These are phyloP conservation scores for Hygrophila difformis DNA, from an alignment of 257 asterid species.

Conservation along the genomic window DNA sequence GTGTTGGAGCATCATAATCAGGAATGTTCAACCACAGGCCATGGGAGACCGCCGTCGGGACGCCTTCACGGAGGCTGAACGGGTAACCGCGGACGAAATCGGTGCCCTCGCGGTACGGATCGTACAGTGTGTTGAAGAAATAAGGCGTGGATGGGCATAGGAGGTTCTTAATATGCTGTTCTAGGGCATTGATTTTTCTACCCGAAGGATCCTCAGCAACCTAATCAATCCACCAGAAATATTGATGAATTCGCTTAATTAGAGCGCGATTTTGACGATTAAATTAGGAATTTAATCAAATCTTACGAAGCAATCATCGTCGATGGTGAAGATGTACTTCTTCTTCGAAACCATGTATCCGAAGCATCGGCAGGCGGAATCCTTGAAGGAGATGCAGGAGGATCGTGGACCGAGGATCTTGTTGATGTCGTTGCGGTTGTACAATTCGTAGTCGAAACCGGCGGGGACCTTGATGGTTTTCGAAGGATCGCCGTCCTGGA, in stretches of 20 bases:
- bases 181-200: slow-evolving; percentile 40
- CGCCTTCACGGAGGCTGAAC: slow-evolving; percentile 59
- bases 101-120: slow-evolving; percentile 50
- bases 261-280: too few relatives aligned
- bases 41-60: slow-evolving; percentile 56
- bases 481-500: slow-evolving; percentile 70
- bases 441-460: slow-evolving; percentile 63
- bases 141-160: slow-evolving; percentile 44
- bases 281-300: neutral
- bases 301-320: slow-evolving; percentile 80
- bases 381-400: slow-evolving; percentile 78
- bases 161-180: slow-evolving; percentile 50
- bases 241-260: too few relatives aligned
- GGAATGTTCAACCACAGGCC: slow-evolving; percentile 71
- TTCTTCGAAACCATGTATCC: slow-evolving; percentile 71
- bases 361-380: slow-evolving; percentile 76
- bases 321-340: slow-evolving; percentile 71
- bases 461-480: slow-evolving; percentile 54
- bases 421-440: slow-evolving; percentile 61
- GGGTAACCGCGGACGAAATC: slow-evolving; percentile 71
- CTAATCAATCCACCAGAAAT: slow-evolving; percentile 16
- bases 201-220: slow-evolving; percentile 62
- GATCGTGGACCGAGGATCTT: slow-evolving; percentile 57
- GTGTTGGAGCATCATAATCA: slow-evolving; percentile 65
- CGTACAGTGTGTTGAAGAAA: slow-evolving; percentile 59